phyloP scores from a whole-genome alignment of 192 early-diverging fungal species.

The Coemansia sp. region DNA sequence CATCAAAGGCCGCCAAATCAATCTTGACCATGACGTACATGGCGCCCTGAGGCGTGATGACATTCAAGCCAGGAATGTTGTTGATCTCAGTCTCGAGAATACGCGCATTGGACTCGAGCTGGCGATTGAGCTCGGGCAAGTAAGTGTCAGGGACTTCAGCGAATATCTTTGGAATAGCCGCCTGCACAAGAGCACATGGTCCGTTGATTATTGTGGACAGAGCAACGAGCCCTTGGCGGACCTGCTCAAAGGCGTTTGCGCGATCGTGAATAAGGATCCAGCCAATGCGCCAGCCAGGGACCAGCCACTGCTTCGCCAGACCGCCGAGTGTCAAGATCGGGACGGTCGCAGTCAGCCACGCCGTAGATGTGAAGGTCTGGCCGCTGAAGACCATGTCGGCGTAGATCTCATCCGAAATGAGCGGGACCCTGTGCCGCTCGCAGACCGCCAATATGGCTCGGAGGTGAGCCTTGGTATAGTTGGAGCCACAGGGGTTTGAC shows the following conservation, averaged over 20 bases:
- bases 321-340: conserved; percentile 84
- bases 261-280: conserved; percentile 86
- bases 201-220: conserved; percentile 81
- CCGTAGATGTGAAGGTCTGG: conserved; percentile 65
- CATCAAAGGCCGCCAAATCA: conserved; percentile 47
- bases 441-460: conserved; percentile 71
- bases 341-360: conserved; percentile 76
- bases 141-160: conserved; percentile 68
- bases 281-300: conserved; percentile 93
- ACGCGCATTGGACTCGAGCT: conserved; percentile 73
- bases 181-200: conserved; percentile 78
- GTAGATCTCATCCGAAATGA: conserved; percentile 93
- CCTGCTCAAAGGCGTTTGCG: conserved; percentile 44
- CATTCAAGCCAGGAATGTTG: conserved; percentile 71
- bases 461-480: conserved; percentile 75
- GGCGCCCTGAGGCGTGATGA: conserved; percentile 85
- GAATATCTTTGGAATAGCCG: conserved; percentile 79
- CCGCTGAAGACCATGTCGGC: conserved; percentile 82
- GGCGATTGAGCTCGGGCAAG: conserved; percentile 66
- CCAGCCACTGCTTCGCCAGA: conserved; percentile 85
- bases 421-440: conserved; percentile 74
- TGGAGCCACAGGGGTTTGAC: conserved; percentile 91
- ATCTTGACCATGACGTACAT: conserved; percentile 93
- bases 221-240: conserved; percentile 72
- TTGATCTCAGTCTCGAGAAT: conserved; percentile 64